Base-by-base conservation (phyloP, 306 rosid species). In the Datisca glomerata region DNA sequence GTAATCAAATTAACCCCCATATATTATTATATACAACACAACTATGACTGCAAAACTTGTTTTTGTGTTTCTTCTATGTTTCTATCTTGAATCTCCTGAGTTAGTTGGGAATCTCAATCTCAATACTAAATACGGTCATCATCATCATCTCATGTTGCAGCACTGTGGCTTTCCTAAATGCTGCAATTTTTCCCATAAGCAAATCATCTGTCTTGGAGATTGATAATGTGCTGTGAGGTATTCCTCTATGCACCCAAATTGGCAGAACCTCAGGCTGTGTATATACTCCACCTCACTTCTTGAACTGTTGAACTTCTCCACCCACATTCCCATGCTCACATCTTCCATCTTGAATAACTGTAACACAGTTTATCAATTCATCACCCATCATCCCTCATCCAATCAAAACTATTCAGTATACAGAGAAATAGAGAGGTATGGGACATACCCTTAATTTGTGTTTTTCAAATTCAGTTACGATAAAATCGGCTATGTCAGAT, bases 301-400 rank as follows among this genome's bases (percentile, higher is more conserved):
- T 17, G 82, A 53, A 42, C 61, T 45, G 78, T 77, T 85, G 63
- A 80, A 85, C 53, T 74, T 61, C 56, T 74, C 76, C 5, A 85
- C 85, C 96, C 96, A 85, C 96, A 80, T 67, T 67, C 96, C 96
- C 96, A 85, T 72, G 49, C 96, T 85, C 60, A 85, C 96, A 43
- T 85, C 96, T 67, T 85, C 96, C 96, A 85, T 85, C 68, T 85
- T 85, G 46, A 85, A 85, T 59, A 85, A 54, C 96, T 85, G 78
- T 77, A 62, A 33, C 27, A 43, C n/a, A n/a, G n/a, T n/a, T n/a
- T n/a, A n/a, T n/a, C n/a, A n/a, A n/a, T n/a, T n/a, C n/a, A n/a
- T n/a, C n/a, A n/a, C n/a, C n/a, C n/a, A n/a, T n/a, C n/a, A n/a
- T n/a, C n/a, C n/a, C n/a, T n/a, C n/a, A n/a, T n/a, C n/a, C n/a